A percentile compares a stretch with the other conserved stretches of the same genome.
These are phyloP conservation scores for Globisporangium carolinianum DNA, from an alignment of 352 stramenopile species.

Conservation along the genomic window DNA sequence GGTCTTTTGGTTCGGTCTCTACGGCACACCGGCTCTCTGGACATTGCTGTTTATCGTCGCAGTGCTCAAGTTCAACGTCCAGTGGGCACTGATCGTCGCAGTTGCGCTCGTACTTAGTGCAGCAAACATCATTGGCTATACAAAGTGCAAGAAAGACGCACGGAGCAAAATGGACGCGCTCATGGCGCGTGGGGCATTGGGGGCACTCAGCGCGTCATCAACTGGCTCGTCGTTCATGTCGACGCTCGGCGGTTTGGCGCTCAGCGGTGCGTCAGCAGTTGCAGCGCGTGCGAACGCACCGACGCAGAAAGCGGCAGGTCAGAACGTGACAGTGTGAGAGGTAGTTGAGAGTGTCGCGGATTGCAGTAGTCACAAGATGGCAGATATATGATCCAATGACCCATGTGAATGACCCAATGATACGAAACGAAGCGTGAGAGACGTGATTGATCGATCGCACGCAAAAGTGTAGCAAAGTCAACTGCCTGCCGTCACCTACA, in stretches of 20 bases:
- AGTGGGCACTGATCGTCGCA: conserved; percentile 92
- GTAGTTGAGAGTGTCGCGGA: not conserved
- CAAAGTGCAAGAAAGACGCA: conserved; percentile 92
- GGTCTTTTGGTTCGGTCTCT: conserved; percentile 96
- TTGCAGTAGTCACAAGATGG: too few relatives aligned
- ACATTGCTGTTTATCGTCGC: conserved; percentile 86
- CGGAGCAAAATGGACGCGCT: conserved; percentile 80
- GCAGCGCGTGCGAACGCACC: not conserved
- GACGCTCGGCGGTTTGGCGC: conserved; percentile 60
- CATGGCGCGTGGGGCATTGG: conserved; percentile 71
- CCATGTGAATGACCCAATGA: not conserved
- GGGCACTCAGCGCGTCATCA: conserved; percentile 54
- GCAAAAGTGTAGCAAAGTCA: too few relatives aligned
- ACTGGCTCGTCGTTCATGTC: conserved; percentile 65
- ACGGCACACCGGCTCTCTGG: conserved; percentile 91
- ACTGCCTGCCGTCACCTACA: too few relatives aligned
- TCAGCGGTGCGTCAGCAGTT: conserved; percentile 22
- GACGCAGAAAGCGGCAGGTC: conserved; percentile 11
- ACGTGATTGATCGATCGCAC: too few relatives aligned
- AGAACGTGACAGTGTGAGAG: conserved; percentile 37
- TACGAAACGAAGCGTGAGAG: too few relatives aligned
- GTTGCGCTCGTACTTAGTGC: conserved; percentile 89
- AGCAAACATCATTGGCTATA: conserved; percentile 98
- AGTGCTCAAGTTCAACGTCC: conserved; percentile 91
- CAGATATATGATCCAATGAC: conserved; percentile 5